Evolutionary conservation across 164 flowering plant genomes (phyloP).

Genomic region (Vitis riparia): DNA sequence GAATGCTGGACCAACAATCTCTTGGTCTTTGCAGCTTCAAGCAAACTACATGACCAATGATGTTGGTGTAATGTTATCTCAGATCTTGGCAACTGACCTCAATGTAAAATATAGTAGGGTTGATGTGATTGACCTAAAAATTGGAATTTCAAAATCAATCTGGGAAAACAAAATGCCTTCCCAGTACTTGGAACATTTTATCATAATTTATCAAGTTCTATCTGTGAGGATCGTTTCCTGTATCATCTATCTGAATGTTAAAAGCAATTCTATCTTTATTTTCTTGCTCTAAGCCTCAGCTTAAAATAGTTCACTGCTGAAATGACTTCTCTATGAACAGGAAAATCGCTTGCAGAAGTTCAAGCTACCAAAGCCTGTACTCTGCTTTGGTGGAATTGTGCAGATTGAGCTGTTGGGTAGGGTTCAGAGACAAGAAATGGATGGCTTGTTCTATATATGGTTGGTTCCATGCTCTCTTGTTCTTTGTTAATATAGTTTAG

Average conservation of each 20-base stretch:
- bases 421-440: slow-evolving; percentile 72
- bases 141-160: no score
- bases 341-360: slow-evolving; percentile 66
- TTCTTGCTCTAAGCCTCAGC: neutral
- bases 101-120: neutral
- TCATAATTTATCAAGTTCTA: no score
- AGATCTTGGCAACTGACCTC: no score
- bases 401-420: slow-evolving; percentile 75
- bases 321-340: slow-evolving; percentile 33
- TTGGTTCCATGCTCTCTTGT: slow-evolving; percentile 21
- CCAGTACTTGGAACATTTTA: no score
- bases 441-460: slow-evolving; percentile 75
- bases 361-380: slow-evolving; percentile 72
- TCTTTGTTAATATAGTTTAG: neutral
- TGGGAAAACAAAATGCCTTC: no score
- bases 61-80: no score
- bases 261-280: neutral
- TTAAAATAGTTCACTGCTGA: neutral
- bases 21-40: neutral
- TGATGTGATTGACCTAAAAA: neutral
- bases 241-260: neutral
- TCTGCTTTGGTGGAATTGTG: slow-evolving; percentile 76
- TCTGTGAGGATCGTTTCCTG: neutral
- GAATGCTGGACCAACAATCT: neutral
- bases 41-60: neutral